Evolutionary conservation across 202 grass and related monocot species (phyloP).

Genomic region (Schoenoplectus tabernaemontani): DNA sequence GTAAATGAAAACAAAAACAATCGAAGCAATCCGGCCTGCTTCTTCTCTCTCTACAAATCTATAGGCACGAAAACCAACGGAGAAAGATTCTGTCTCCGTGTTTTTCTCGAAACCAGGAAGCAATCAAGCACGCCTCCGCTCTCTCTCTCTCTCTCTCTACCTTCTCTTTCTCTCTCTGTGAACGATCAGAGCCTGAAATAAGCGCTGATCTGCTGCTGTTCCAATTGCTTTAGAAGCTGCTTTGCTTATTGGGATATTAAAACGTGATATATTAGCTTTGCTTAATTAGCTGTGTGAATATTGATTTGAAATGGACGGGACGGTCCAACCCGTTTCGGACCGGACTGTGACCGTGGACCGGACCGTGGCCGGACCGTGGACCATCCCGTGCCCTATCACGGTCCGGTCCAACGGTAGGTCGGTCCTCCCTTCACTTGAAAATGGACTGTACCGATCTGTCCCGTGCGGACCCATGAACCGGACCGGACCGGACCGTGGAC

Average conservation of each 20-base stretch:
- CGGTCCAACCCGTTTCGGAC: too few relatives aligned
- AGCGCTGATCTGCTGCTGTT: neutral
- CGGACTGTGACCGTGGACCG: too few relatives aligned
- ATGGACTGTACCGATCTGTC: too few relatives aligned
- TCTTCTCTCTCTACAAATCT: neutral
- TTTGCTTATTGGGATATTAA: neutral
- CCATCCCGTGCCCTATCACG: too few relatives aligned
- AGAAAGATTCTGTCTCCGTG: neutral
- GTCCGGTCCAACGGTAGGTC: too few relatives aligned
- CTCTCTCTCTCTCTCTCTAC: neutral
- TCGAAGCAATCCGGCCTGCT: neutral
- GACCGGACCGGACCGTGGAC: too few relatives aligned
- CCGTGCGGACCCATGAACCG: too few relatives aligned
- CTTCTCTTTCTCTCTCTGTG: neutral
- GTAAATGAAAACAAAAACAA: neutral
- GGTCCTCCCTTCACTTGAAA: too few relatives aligned
- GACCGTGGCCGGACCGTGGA: too few relatives aligned
- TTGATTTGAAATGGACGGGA: too few relatives aligned
- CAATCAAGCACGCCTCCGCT: conserved; percentile 14
- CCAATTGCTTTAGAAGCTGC: conserved; percentile 13
- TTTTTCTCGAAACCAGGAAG: conserved; percentile 8
- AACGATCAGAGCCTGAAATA: neutral
- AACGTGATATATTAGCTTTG: neutral
- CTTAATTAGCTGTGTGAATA: neutral
- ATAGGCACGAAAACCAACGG: neutral